A percentile compares a stretch with the other conserved stretches of the same genome.
Conservation (phyloP, 2,329 filamentous ascomycete genomes). For the Trichoderma koningii region DNA sequence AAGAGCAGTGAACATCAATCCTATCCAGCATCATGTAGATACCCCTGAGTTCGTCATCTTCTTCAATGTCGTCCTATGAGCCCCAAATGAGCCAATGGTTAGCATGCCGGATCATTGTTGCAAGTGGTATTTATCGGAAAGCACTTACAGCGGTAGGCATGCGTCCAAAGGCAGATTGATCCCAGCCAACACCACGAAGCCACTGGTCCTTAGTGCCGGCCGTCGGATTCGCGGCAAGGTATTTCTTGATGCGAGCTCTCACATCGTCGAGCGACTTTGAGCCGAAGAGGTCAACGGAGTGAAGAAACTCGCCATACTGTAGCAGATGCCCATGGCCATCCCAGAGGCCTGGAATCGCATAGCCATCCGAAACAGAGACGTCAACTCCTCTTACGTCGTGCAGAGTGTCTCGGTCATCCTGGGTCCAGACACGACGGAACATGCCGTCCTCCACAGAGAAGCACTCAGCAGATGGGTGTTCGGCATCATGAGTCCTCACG, state of each 20-base stretch:
- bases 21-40: constrained; percentile 70
- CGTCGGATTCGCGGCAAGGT: constrained; percentile 52
- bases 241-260: constrained; percentile 52
- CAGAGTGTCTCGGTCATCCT: constrained; percentile 36
- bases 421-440: constrained; percentile 53
- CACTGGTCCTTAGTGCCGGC: constrained; percentile 59
- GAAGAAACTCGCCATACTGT: constrained; percentile 67
- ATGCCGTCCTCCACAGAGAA: constrained; percentile 57
- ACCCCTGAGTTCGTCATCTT: constrained; percentile 53
- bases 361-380: constrained; percentile 41
- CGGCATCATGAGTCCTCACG: constrained; percentile 43
- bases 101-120: not conserved
- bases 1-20: constrained; percentile 69
- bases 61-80: constrained; percentile 54
- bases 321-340: constrained; percentile 70
- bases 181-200: constrained; percentile 70
- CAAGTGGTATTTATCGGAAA: too few species aligned
- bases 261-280: constrained; percentile 58
- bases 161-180: constrained; percentile 64
- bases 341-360: constrained; percentile 68
- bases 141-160: constrained; percentile 65
- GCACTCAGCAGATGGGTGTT: constrained; percentile 50
- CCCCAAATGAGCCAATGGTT: not conserved
- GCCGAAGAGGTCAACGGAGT: constrained; percentile 66
- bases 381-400: constrained; percentile 29